A percentile compares a stretch with the other conserved stretches of the same genome.
Evolutionary conservation across 2,329 filamentous ascomycete species (phyloP).

Genomic region (Teratosphaeria pseudoeucalypti): DNA sequence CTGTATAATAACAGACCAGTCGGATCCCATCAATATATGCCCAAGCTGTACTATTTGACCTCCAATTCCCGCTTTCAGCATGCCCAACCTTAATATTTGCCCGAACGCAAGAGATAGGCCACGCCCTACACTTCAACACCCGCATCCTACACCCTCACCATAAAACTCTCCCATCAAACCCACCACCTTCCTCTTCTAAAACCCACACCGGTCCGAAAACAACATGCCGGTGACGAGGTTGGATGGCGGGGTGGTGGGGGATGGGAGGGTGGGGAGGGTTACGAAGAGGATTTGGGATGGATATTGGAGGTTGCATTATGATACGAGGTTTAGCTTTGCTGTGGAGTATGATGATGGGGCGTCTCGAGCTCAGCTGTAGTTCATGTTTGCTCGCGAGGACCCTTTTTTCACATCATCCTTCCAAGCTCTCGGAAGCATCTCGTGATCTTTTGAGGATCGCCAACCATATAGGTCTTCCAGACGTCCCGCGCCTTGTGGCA

Average conservation of each 20-base stretch:
- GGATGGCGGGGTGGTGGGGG: constrained; percentile 33
- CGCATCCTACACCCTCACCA: neutral
- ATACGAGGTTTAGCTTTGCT: constrained; percentile 15
- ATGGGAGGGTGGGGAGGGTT: constrained; percentile 36
- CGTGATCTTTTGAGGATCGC: neutral
- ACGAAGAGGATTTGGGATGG: constrained; percentile 41
- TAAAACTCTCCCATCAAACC: neutral
- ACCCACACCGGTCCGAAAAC: too few species aligned
- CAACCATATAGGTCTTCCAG: neutral
- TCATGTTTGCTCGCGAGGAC: neutral
- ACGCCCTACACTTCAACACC: neutral
- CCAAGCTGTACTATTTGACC: too few species aligned
- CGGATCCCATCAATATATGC: too few species aligned
- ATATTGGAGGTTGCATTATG: constrained; percentile 42
- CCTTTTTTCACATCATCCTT: too few species aligned
- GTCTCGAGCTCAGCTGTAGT: neutral
- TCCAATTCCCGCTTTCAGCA: neutral
- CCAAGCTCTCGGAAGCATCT: too few species aligned
- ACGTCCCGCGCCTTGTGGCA: neutral
- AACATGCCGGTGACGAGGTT: constrained; percentile 43
- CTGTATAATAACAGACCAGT: too few species aligned
- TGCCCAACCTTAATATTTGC: neutral
- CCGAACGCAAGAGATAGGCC: neutral
- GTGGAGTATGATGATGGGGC: constrained; percentile 6
- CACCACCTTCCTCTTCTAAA: too few species aligned